Base-by-base conservation (phyloP, 2,329 filamentous ascomycete species). In the Sporothrix dimorphospora region DNA sequence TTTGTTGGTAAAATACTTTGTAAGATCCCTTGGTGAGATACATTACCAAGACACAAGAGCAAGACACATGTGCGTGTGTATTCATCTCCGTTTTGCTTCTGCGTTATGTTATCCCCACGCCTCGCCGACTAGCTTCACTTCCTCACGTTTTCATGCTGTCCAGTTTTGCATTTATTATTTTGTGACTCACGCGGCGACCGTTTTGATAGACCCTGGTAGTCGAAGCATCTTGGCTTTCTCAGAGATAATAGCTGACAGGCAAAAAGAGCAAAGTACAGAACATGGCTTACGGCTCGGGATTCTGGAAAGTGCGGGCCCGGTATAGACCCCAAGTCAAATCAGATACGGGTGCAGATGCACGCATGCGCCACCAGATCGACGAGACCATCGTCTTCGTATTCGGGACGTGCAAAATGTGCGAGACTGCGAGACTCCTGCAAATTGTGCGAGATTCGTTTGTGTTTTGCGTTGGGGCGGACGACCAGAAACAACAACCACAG, bases 391-490 rank as follows among this genome's bases (percentile, higher is more conserved):
- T 12, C 24, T 55, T 55, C 53, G 53, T 55, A 55, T 30, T 30
- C 11, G 24, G 24, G 24, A 19, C 24, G 5, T 55, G 24, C 47
- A 16, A 27, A 30, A 55, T 24, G 53, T 16, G 24, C 53, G 24
- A 55, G 24, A 55, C 24, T 30, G 53, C 24, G 53, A 16, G 24
- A 6, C 14, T 30, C 21, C 53, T 6, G 30, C 6, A 6, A 6
- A 34, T 34, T 34, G 30, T 53, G n/a, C n/a, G 49, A 11, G n/a
- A 24, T 53, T 47, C 45, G 24, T 47, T 47, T 47, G 14, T 47
- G 19, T 47, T 47, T 47, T 57, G 27, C 16, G 21, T 65, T 47
- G 61, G 61, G 40, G 34, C 61, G 61, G 61, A 65, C 57, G 6
- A 61, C 34, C 27, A 5, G 27, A 57, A 34, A 34, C 27, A 30